Percentiles rank a stretch among this genome's conserved stretches.
phyloP scores from a whole-genome alignment of 495 filamentous ascomycete genomes.

The Penicillium daleae region DNA sequence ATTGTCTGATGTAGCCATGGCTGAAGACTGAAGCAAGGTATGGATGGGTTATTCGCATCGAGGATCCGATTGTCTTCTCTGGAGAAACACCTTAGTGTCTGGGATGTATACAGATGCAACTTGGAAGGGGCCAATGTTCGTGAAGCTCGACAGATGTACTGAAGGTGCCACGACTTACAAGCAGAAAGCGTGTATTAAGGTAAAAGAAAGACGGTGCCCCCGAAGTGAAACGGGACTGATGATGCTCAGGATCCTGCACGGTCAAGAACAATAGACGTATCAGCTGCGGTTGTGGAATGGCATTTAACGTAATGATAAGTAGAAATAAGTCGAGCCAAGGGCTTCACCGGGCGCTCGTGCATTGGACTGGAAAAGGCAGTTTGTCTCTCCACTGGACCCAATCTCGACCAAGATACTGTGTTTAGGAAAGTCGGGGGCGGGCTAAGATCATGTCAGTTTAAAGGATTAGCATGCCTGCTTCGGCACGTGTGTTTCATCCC shows the following conservation, averaged over 20 bases:
- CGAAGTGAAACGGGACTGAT: background rate
- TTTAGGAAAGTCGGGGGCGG: background rate
- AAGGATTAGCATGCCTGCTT: background rate
- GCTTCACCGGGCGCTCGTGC: constrained; percentile 11
- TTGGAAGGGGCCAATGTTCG: background rate
- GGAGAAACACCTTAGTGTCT: background rate
- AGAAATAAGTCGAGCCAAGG: background rate
- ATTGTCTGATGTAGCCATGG: constrained; percentile 22
- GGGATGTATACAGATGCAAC: background rate
- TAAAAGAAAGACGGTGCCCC: background rate
- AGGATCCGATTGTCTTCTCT: background rate
- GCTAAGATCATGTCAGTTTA: background rate
- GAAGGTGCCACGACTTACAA: background rate
- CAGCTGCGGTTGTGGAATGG: background rate
- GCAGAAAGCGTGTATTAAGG: background rate
- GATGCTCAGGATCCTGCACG: background rate
- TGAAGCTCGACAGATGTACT: background rate
- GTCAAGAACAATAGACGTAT: background rate
- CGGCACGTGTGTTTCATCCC: constrained; percentile 6
- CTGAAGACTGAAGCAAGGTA: constrained; percentile 4
- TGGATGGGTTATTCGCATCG: background rate
- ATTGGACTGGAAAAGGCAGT: background rate
- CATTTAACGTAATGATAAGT: background rate
- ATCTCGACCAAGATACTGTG: background rate
- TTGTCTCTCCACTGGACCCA: constrained; percentile 6